A percentile compares a stretch with the other conserved stretches of the same genome.
Conservation (phyloP, 2,329 filamentous ascomycete genomes). For the Aspergillus melleus region DNA sequence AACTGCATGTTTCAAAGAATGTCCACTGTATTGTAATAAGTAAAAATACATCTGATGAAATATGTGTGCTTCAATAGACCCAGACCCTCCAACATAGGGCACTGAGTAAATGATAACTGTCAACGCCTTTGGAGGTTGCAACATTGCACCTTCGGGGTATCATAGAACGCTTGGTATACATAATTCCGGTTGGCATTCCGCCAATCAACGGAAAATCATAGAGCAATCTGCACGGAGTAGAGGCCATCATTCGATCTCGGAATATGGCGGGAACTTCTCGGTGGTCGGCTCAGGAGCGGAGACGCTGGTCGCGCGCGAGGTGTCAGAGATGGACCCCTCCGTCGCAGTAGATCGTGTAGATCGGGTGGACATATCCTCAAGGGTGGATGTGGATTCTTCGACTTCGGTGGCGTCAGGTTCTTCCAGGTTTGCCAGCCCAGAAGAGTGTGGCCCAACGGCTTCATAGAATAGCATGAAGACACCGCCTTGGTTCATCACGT, state of each 20-base stretch:
- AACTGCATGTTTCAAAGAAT: background rate
- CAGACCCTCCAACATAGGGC: background rate
- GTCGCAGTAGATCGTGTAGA: constrained; percentile 28
- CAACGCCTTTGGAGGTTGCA: constrained; percentile 12
- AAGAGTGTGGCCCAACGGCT: constrained; percentile 52
- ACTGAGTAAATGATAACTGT: background rate
- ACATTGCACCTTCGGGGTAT: constrained; percentile 16
- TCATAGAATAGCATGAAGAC: constrained; percentile 99
- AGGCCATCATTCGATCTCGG: constrained; percentile 15
- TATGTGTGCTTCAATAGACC: background rate
- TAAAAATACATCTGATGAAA: background rate
- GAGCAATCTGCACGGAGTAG: constrained; percentile 2
- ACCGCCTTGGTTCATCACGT: constrained; percentile 72
- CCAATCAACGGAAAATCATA: background rate
- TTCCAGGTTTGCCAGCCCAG: background rate
- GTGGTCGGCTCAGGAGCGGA: constrained; percentile 15
- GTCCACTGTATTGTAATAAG: background rate
- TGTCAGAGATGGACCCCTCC: constrained; percentile 26
- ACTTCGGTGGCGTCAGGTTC: constrained; percentile 5
- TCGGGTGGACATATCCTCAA: constrained; percentile 28
- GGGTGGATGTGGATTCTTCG: constrained; percentile 20
- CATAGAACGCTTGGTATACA: constrained; percentile 17
- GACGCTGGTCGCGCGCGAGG: constrained; percentile 32
- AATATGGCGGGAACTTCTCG: constrained; percentile 1
- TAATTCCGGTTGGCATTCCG: background rate